Base-by-base conservation (phyloP, 2,329 filamentous ascomycete genomes). In the Ceratocystis cacaofunesta region DNA sequence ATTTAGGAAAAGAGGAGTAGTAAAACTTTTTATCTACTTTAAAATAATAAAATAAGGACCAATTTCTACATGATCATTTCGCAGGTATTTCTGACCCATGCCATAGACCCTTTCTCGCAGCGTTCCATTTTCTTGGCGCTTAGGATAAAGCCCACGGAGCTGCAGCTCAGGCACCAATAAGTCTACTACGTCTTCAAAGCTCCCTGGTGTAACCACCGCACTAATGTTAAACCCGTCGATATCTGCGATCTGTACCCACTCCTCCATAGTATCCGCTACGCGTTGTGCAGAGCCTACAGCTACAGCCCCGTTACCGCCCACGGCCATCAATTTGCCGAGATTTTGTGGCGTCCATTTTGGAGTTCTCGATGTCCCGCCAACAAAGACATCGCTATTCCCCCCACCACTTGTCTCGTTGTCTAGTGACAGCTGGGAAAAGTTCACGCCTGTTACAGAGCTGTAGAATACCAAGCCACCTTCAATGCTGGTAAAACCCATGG, bases 391-490 rank as follows among this genome's bases (percentile, higher is more conserved):
- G 22, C 46, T 36, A 2, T 70, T 0, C 71, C 74, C 1, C 73
- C 70, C 0, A 70, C 68, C 2, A 79, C n/a, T 85, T 82, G 65
- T 82, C 76, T 12, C 83, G 74, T 87, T 79, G 52, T 87, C 84
- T 30, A 87, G 84, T 0, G 75, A 79, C 69, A 86, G 87, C 55
- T 79, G 75, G 5, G 78, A 76, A 28, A 87, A 74, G 71, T 88
- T 82, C 60, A 86, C 85, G 0, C 85, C 85, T 0, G 84, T 86
- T 83, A 84, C 87, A 0, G 85, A 85, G 1, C 85, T 83, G 69
- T 87, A 87, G 1, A 87, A 72, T 0, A 84, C 83, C 61, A 87
- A 71, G 0, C 84, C 84, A 3, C 84, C 85, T 66, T 86, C 85
- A 52, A 81, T 77, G 61, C 77, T 78, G 0, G 80, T 74, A 60